Evolutionary conservation across 495 filamentous ascomycete genomes (phyloP).

Genomic region (Margaritispora aquatica): DNA sequence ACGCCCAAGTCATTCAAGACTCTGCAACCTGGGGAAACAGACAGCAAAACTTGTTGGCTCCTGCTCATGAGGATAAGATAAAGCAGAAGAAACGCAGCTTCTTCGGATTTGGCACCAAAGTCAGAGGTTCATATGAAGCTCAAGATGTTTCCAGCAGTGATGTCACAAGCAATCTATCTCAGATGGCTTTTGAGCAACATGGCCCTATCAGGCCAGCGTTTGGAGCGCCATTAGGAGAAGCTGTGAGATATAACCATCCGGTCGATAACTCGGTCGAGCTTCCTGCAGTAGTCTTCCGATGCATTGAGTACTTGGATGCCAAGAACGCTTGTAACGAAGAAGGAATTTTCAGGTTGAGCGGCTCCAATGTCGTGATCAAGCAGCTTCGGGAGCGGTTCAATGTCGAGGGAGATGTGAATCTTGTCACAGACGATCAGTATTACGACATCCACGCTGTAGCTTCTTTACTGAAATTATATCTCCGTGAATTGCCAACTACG

Average conservation of each 20-base stretch:
- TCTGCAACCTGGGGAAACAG: constrained; percentile 84
- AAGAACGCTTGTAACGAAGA: constrained; percentile 83
- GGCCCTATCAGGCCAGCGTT: constrained; percentile 70
- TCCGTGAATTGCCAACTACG: constrained; percentile 84
- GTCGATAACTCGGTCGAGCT: constrained; percentile 63
- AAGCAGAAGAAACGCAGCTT: constrained; percentile 86
- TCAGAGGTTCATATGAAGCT: constrained; percentile 34
- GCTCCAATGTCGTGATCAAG: constrained; percentile 91
- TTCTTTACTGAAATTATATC: constrained; percentile 87
- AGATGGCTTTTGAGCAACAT: constrained; percentile 39
- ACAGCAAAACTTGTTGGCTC: constrained; percentile 31
- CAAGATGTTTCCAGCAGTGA: constrained; percentile 28
- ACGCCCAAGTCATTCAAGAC: constrained; percentile 80
- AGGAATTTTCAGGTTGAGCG: constrained; percentile 93
- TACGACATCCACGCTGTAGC: constrained; percentile 97
- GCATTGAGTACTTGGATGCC: constrained; percentile 84
- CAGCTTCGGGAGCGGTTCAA: constrained; percentile 88
- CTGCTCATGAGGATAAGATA: constrained; percentile 57
- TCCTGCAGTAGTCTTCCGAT: constrained; percentile 95
- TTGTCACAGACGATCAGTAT: constrained; percentile 75
- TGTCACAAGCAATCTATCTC: constrained; percentile 27
- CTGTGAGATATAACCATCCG: constrained; percentile 73
- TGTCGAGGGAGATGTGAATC: constrained; percentile 85
- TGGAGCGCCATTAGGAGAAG: constrained; percentile 79
- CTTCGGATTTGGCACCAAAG: constrained; percentile 73